Conservation (phyloP, 768 basidiomycete species). For the Psilocybe azurescens region DNA sequence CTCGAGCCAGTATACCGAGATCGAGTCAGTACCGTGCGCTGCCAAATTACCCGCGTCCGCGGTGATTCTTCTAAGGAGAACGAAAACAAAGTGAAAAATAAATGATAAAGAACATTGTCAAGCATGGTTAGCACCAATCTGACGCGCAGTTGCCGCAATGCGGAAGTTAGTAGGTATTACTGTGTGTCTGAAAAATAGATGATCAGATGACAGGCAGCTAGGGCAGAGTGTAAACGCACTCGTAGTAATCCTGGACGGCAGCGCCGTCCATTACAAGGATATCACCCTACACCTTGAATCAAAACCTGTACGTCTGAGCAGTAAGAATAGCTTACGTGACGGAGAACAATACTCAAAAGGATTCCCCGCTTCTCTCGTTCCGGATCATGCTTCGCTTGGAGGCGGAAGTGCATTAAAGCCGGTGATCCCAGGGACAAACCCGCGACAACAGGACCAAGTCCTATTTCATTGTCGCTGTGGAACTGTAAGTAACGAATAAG, state of each 20-base stretch:
- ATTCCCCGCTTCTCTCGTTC: conserved; percentile 36
- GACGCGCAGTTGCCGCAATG: conserved; percentile 81
- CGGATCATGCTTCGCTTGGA: conserved; percentile 42
- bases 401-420: conserved; percentile 82
- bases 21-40: conserved; percentile 30
- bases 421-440: conserved; percentile 79
- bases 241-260: conserved; percentile 69
- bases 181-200: conserved; percentile 56
- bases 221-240: conserved; percentile 47
- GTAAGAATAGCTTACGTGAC: conserved; percentile 57
- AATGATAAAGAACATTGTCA: conserved; percentile 8
- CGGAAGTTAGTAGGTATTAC: conserved; percentile 78
- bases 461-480: conserved; percentile 79
- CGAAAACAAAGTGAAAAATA: conserved; percentile 10
- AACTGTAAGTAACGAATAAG: conserved; percentile 48
- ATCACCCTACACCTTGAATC: conserved; percentile 58
- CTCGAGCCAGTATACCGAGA: conserved; percentile 26
- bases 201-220: neutral
- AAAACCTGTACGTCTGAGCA: conserved; percentile 3
- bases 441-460: conserved; percentile 74
- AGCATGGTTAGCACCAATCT: conserved; percentile 46
- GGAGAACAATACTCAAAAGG: conserved; percentile 61
- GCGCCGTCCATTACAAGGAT: conserved; percentile 79
- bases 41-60: conserved; percentile 26
- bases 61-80: conserved; percentile 7